These are phyloP conservation scores for Cyberlindnera amylophila DNA, from an alignment of 805 yeast genomes.

Conservation along the genomic window DNA sequence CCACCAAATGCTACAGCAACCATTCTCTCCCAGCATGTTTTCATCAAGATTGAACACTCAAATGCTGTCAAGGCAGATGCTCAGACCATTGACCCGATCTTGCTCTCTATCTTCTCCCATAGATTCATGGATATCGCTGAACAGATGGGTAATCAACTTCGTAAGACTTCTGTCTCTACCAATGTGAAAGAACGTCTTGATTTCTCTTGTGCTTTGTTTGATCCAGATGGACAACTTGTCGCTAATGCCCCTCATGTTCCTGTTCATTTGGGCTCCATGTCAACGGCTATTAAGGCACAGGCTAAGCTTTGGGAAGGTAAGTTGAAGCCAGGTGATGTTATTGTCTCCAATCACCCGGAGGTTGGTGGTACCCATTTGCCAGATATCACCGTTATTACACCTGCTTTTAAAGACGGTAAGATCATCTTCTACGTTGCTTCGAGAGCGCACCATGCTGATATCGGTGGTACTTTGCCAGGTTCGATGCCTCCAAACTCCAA, in stretches of 20 bases:
- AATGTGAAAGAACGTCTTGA: constrained; percentile 82
- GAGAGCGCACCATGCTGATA: constrained; percentile 65
- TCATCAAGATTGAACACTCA: constrained; percentile 33
- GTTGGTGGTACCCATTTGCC: constrained; percentile 88
- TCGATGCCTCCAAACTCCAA: constrained; percentile 93
- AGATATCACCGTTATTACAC: constrained; percentile 89
- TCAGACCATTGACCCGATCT: constrained; percentile 57
- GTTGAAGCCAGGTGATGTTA: constrained; percentile 67
- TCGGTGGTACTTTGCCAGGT: constrained; percentile 87
- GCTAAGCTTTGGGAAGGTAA: constrained; percentile 60
- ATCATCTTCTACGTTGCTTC: constrained; percentile 88
- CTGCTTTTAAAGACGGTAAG: constrained; percentile 61
- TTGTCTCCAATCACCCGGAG: constrained; percentile 77
- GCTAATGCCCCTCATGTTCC: constrained; percentile 91
- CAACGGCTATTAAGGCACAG: constrained; percentile 70
- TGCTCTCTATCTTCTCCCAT: constrained; percentile 74
- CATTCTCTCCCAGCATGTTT: constrained; percentile 59
- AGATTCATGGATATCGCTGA: constrained; percentile 90
- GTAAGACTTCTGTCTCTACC: constrained; percentile 76
- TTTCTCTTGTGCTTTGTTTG: constrained; percentile 81
- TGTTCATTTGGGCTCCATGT: constrained; percentile 84
- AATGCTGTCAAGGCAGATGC: constrained; percentile 24
- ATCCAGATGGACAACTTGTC: constrained; percentile 69
- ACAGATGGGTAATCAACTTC: constrained; percentile 79
- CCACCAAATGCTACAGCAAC: constrained; percentile 59